Conservation (phyloP, 1,284 basidiomycete genomes). For the Ustilago lituana region DNA sequence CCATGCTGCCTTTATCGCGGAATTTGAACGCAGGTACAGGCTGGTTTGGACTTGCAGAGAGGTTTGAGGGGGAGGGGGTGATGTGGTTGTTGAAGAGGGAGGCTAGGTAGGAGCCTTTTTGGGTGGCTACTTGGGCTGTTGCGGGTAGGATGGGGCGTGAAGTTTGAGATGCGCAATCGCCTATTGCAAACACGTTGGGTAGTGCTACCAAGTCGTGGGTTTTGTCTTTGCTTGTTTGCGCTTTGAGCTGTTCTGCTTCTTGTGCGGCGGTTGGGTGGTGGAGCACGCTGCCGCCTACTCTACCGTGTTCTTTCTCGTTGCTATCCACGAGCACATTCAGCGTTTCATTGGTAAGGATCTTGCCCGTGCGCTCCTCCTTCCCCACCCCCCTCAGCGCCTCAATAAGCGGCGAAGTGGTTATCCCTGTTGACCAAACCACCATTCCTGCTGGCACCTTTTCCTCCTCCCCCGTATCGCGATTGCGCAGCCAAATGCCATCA, state of each 20-base stretch:
- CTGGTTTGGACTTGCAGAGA: not conserved
- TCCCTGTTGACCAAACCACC: conserved; percentile 84
- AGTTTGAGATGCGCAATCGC: conserved; percentile 76
- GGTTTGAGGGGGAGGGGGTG: not conserved
- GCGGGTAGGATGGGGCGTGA: conserved; percentile 66
- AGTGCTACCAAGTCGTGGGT: conserved; percentile 8
- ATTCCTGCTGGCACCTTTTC: conserved; percentile 70
- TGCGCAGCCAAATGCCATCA: conserved; percentile 12
- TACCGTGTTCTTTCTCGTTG: not conserved
- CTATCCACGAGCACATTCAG: conserved; percentile 23
- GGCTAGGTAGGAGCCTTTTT: conserved; percentile 62
- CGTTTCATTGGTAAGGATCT: conserved; percentile 69
- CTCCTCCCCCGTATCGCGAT: not conserved
- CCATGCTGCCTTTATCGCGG: conserved; percentile 78
- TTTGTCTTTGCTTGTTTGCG: too few relatives aligned
- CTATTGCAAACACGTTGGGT: conserved; percentile 70
- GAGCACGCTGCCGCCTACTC: conserved; percentile 1
- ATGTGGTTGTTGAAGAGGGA: conserved; percentile 43
- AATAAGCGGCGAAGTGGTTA: conserved; percentile 81
- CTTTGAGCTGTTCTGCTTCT: not conserved
- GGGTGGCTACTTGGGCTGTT: conserved; percentile 67
- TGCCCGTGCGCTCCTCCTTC: conserved; percentile 75
- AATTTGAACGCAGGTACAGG: too few relatives aligned
- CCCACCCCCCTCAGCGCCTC: conserved; percentile 73
- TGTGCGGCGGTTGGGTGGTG: not conserved